phyloP scores from a whole-genome alignment of 257 asterid species.

The Nicotiana knightiana region DNA sequence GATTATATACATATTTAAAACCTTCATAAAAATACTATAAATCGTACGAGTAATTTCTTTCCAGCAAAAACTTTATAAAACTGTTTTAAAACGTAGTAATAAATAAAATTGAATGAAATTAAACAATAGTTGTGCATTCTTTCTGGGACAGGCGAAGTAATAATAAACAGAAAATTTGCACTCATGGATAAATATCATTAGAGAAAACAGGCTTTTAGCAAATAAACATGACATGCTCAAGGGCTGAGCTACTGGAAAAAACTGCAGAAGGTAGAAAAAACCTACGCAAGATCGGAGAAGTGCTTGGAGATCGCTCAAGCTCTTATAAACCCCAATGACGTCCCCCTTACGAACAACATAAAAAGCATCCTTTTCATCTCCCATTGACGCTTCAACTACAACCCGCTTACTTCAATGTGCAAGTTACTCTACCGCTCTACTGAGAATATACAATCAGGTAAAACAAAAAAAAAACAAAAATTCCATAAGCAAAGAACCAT shows the following conservation, averaged over 20 bases:
- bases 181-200: neutral
- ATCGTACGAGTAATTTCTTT: neutral
- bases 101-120: neutral
- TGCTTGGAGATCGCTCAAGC: slow-evolving; percentile 76
- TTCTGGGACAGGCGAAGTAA: neutral
- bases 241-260: no score
- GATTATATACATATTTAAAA: neutral
- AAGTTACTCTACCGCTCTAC: neutral
- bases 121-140: neutral
- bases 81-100: neutral
- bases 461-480: no score
- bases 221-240: neutral
- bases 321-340: slow-evolving; percentile 69
- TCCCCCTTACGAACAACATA: slow-evolving; percentile 73
- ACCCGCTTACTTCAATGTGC: neutral
- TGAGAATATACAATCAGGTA: neutral
- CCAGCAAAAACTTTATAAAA: neutral
- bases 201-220: neutral
- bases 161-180: neutral
- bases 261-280: neutral
- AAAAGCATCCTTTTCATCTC: slow-evolving; percentile 76
- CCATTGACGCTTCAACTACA: slow-evolving; percentile 30
- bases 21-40: neutral
- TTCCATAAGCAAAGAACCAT: neutral
- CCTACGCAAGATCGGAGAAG: slow-evolving; percentile 63